Evolutionary conservation across 441 rosid species (phyloP).

Genomic region (Erodium chrysanthum): DNA sequence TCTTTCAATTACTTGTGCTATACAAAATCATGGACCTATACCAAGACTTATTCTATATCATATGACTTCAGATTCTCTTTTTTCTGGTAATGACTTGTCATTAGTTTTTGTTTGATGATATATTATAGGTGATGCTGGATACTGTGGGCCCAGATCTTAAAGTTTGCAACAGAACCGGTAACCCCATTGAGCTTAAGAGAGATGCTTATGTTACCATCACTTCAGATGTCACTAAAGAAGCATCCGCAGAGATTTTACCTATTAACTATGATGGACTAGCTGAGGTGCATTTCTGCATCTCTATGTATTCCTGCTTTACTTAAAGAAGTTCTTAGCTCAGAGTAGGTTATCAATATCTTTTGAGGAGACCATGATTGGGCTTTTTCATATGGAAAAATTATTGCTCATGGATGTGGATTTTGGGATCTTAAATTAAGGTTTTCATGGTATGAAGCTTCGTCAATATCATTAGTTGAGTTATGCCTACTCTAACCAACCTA

Average conservation of each 20-base stretch:
- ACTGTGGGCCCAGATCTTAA: conserved; percentile 25
- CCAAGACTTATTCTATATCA: neutral
- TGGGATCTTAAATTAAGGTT: neutral
- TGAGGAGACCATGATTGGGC: neutral
- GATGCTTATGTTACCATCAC: conserved; percentile 17
- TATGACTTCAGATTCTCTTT: neutral
- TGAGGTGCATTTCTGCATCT: conserved; percentile 13
- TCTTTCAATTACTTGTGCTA: neutral
- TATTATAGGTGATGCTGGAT: conserved; percentile 23
- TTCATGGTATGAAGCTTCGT: neutral
- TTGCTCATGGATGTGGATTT: neutral
- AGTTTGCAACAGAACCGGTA: conserved; percentile 20
- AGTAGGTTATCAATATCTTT: neutral
- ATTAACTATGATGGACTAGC: conserved; percentile 21
- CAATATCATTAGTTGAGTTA: neutral
- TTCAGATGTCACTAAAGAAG: conserved; percentile 19
- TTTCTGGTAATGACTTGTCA: conserved; percentile 7
- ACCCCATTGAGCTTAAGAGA: conserved; percentile 17
- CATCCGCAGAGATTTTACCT: conserved; percentile 19
- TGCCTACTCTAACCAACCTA: neutral
- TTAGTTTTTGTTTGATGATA: neutral
- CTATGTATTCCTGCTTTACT: neutral
- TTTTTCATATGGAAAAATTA: neutral
- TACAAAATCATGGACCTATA: no score
- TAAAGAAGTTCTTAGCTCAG: neutral